These are phyloP conservation scores for Verbena officinalis DNA, from an alignment of 257 asterid genomes.

Conservation along the genomic window DNA sequence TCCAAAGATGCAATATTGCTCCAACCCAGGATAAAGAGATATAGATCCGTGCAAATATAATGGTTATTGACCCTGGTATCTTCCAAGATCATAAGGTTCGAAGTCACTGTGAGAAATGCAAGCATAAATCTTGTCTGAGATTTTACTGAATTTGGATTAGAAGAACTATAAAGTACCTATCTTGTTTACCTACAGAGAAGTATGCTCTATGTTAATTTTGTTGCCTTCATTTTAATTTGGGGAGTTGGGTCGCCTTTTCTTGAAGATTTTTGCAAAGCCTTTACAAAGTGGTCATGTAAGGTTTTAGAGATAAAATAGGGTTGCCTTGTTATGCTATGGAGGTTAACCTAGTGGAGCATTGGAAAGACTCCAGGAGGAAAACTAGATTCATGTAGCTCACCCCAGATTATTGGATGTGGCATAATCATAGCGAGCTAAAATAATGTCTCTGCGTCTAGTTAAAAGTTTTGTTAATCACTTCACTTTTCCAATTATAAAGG, in stretches of 20 bases:
- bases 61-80: constrained; percentile 8
- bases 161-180: constrained; percentile 9
- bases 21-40: constrained; percentile 1
- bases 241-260: constrained; percentile 11
- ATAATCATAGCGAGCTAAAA: constrained; percentile 15
- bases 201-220: constrained; percentile 10
- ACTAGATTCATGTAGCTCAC: constrained; percentile 2
- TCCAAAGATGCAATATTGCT: constrained; percentile 21
- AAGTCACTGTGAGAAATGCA: neutral
- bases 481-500: constrained; percentile 40
- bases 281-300: constrained; percentile 7
- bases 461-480: constrained; percentile 1
- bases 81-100: constrained; percentile 3
- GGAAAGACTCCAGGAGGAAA: constrained; percentile 9
- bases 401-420: neutral
- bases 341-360: constrained; percentile 1
- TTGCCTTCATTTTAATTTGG: neutral
- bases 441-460: constrained; percentile 2
- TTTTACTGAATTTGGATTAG: constrained; percentile 1
- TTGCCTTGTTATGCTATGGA: constrained; percentile 8
- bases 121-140: constrained; percentile 2
- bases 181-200: constrained; percentile 2
- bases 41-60: constrained; percentile 11
- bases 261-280: constrained; percentile 13
- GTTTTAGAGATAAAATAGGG: constrained; percentile 6